These are phyloP conservation scores for Debaryomyces sp. DNA, from an alignment of 1,139 yeast genomes.

Conservation along the genomic window DNA sequence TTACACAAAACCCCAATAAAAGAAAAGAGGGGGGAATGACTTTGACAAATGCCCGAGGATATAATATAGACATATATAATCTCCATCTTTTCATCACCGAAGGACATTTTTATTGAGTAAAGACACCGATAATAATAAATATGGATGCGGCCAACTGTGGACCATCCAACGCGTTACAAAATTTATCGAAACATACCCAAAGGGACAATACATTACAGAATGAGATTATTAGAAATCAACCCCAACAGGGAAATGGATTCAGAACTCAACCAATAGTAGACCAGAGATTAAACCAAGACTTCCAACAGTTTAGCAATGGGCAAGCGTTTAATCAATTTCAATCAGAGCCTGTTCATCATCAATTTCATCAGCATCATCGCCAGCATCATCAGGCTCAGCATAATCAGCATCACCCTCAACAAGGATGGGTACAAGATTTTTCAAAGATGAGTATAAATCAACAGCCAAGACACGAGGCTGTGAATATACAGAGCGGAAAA, in stretches of 20 bases:
- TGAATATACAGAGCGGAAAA: slow-evolving; percentile 10
- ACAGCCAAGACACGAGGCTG: slow-evolving; percentile 10
- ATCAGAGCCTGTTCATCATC: neutral
- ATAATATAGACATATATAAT: neutral
- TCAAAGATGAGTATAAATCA: slow-evolving; percentile 26
- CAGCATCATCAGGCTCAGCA: slow-evolving; percentile 9
- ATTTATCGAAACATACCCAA: slow-evolving; percentile 35
- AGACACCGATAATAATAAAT: neutral
- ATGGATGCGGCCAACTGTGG: slow-evolving; percentile 44
- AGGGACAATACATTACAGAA: slow-evolving; percentile 37
- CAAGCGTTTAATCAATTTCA: neutral
- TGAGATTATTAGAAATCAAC: slow-evolving; percentile 20
- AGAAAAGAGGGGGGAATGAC: neutral
- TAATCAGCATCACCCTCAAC: slow-evolving; percentile 13
- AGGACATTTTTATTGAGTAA: neutral
- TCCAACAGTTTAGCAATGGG: slow-evolving; percentile 30
- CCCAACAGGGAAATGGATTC: slow-evolving; percentile 12
- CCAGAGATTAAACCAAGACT: slow-evolving; percentile 35
- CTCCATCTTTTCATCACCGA: neutral
- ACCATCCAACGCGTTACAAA: slow-evolving; percentile 40
- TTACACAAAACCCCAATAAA: slow-evolving; percentile 3
- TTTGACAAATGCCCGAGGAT: slow-evolving; percentile 2
- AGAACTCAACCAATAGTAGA: slow-evolving; percentile 23
- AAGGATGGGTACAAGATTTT: slow-evolving; percentile 40
- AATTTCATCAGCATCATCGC: slow-evolving; percentile 2